These are phyloP conservation scores for Torulaspora franciscae DNA, from an alignment of 805 yeast species.

Conservation along the genomic window DNA sequence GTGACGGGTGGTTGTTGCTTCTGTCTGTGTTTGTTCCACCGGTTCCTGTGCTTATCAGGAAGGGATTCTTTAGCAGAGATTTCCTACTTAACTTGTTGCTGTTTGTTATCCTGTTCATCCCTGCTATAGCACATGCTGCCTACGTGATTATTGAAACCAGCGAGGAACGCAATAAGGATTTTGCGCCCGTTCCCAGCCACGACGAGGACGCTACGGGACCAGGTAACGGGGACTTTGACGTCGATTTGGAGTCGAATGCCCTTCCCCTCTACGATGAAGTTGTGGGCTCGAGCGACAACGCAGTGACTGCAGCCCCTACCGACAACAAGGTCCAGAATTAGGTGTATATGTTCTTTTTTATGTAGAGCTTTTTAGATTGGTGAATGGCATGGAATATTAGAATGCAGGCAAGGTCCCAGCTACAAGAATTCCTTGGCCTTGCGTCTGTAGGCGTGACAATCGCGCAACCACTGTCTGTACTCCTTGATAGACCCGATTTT, in stretches of 20 bases:
- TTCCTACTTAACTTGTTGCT: slow-evolving; percentile 21
- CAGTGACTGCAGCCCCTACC: slow-evolving; percentile 11
- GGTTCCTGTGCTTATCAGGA: slow-evolving; percentile 21
- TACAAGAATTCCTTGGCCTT: slow-evolving; percentile 70
- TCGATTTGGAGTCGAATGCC: slow-evolving; percentile 17
- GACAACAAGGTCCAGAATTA: slow-evolving; percentile 25
- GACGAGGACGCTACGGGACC: slow-evolving; percentile 10
- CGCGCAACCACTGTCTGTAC: slow-evolving; percentile 94
- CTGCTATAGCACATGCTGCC: slow-evolving; percentile 27
- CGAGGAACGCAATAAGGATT: slow-evolving; percentile 17
- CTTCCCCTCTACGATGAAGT: slow-evolving; percentile 24
- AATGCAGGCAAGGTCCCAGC: slow-evolving; percentile 6
- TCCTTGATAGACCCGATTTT: slow-evolving; percentile 79
- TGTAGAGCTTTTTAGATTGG: slow-evolving; percentile 6
- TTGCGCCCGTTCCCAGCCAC: slow-evolving; percentile 5
- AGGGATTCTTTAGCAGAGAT: slow-evolving; percentile 24
- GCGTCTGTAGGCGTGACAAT: slow-evolving; percentile 84
- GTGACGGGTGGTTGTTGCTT: slow-evolving; percentile 21
- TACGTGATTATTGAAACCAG: slow-evolving; percentile 28
- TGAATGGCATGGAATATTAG: slow-evolving; percentile 7
- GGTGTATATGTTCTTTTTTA: not conserved
- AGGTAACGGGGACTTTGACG: slow-evolving; percentile 16
- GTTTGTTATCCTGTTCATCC: slow-evolving; percentile 22
- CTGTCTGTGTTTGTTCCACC: slow-evolving; percentile 27
- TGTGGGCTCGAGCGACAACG: not conserved